phyloP scores from a whole-genome alignment of 2,329 filamentous ascomycete genomes.

The Biscogniauxia marginata region DNA sequence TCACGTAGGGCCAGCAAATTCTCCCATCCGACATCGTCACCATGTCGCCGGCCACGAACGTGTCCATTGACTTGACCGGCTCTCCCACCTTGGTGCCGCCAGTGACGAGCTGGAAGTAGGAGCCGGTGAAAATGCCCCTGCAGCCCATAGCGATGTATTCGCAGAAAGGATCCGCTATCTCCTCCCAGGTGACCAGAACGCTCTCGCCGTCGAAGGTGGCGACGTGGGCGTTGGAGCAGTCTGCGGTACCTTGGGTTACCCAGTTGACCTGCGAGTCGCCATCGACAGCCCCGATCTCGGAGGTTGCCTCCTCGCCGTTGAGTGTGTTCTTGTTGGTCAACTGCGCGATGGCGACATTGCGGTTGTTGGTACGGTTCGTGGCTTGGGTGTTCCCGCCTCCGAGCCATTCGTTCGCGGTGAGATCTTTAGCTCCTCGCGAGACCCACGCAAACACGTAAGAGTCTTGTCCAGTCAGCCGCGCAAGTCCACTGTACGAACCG shows the following conservation, averaged over 20 bases:
- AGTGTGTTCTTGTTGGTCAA: slow-evolving; percentile 59
- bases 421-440: slow-evolving; percentile 55
- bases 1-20: slow-evolving; percentile 62
- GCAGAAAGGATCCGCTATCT: slow-evolving; percentile 55
- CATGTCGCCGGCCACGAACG: slow-evolving; percentile 62
- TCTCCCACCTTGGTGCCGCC: slow-evolving; percentile 51
- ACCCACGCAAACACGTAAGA: slow-evolving; percentile 63
- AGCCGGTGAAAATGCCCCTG: slow-evolving; percentile 55
- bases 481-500: slow-evolving; percentile 59
- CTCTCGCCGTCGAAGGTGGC: slow-evolving; percentile 45
- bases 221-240: slow-evolving; percentile 48
- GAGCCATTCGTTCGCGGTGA: slow-evolving; percentile 57
- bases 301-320: slow-evolving; percentile 51
- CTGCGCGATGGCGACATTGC: slow-evolving; percentile 58
- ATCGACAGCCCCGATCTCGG: slow-evolving; percentile 48
- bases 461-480: slow-evolving; percentile 49
- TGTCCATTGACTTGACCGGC: slow-evolving; percentile 48
- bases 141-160: slow-evolving; percentile 59
- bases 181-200: slow-evolving; percentile 59
- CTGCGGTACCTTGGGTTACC: slow-evolving; percentile 54
- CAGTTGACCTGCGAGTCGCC: slow-evolving; percentile 61
- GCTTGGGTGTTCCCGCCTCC: slow-evolving; percentile 52
- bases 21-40: slow-evolving; percentile 56
- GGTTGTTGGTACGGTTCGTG: slow-evolving; percentile 53
- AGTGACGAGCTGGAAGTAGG: slow-evolving; percentile 58